phyloP scores from a whole-genome alignment of 176 grass and related monocot genomes.

The Puccinellia tenuiflora region DNA sequence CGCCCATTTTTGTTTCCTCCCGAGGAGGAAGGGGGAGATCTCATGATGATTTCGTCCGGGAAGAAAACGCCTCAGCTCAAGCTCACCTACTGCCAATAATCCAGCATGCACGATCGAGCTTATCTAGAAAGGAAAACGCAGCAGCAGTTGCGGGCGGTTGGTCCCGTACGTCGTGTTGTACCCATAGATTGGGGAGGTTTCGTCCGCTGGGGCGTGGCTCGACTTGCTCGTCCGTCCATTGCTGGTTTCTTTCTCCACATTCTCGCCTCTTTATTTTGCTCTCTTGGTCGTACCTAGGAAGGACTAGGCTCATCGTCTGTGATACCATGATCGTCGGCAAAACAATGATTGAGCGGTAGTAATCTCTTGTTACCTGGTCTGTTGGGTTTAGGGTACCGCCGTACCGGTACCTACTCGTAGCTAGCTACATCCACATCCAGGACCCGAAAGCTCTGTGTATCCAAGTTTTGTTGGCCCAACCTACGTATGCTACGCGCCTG shows the following conservation, averaged over 20 bases:
- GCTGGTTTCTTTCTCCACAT: background rate
- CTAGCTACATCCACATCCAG: too few relatives aligned
- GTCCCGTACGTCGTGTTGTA: background rate
- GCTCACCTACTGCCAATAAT: constrained; percentile 29
- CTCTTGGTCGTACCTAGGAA: too few relatives aligned
- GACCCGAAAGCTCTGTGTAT: background rate
- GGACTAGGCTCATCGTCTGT: too few relatives aligned
- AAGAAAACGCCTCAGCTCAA: constrained; percentile 7
- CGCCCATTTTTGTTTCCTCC: background rate
- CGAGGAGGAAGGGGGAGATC: background rate
- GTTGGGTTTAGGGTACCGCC: too few relatives aligned
- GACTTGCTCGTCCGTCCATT: background rate
- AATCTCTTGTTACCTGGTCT: too few relatives aligned
- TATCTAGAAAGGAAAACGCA: background rate
- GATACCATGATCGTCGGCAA: background rate
- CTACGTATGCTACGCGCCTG: background rate
- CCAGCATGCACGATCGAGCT: constrained; percentile 9
- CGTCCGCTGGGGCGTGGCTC: background rate
- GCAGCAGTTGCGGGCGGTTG: background rate
- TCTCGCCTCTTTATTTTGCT: background rate
- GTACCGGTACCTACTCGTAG: too few relatives aligned
- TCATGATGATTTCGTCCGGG: constrained; percentile 15
- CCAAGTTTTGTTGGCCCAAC: background rate
- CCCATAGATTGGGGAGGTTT: background rate
- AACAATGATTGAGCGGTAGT: background rate